A percentile compares a stretch with the other conserved stretches of the same genome.
These are phyloP conservation scores for Paecilomyces formosus DNA, from an alignment of 2,329 filamentous ascomycete species.

Conservation along the genomic window DNA sequence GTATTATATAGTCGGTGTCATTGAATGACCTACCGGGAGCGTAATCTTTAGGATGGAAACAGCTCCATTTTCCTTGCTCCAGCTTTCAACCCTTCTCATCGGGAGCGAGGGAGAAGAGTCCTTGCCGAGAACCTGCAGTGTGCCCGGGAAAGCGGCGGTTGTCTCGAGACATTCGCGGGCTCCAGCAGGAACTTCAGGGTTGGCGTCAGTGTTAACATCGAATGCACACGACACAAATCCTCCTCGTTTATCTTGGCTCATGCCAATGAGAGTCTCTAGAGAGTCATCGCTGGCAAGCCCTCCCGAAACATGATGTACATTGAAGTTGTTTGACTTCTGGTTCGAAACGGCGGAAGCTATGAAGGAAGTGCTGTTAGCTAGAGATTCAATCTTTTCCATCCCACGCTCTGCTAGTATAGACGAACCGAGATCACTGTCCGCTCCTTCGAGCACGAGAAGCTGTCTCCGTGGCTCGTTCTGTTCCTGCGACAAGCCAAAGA, in stretches of 20 bases:
- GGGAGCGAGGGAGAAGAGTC: slow-evolving; percentile 30
- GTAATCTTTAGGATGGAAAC: slow-evolving; percentile 16
- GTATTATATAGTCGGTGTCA: background rate
- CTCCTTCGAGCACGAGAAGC: slow-evolving; percentile 44
- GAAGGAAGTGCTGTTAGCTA: background rate
- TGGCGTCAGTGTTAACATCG: background rate
- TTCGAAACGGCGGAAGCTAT: slow-evolving; percentile 11
- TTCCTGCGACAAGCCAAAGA: slow-evolving; percentile 40
- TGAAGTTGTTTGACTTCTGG: slow-evolving; percentile 6
- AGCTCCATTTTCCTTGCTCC: slow-evolving; percentile 17
- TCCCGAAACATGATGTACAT: slow-evolving; percentile 10
- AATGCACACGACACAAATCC: background rate
- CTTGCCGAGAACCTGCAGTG: slow-evolving; percentile 3
- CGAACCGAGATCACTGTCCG: slow-evolving; percentile 54
- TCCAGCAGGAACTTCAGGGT: slow-evolving; percentile 5
- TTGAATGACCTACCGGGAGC: slow-evolving; percentile 29
- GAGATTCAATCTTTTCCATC: background rate
- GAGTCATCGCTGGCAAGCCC: slow-evolving; percentile 7
- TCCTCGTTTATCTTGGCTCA: background rate
- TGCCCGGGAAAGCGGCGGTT: slow-evolving; percentile 11
- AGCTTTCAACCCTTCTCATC: slow-evolving; percentile 18
- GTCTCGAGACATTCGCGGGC: slow-evolving; percentile 14
- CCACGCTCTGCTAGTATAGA: slow-evolving; percentile 30
- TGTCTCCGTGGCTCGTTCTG: slow-evolving; percentile 17
- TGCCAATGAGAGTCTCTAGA: slow-evolving; percentile 2